phyloP scores from a whole-genome alignment of 2,329 filamentous ascomycete species.

The Calonectria pteridis region DNA sequence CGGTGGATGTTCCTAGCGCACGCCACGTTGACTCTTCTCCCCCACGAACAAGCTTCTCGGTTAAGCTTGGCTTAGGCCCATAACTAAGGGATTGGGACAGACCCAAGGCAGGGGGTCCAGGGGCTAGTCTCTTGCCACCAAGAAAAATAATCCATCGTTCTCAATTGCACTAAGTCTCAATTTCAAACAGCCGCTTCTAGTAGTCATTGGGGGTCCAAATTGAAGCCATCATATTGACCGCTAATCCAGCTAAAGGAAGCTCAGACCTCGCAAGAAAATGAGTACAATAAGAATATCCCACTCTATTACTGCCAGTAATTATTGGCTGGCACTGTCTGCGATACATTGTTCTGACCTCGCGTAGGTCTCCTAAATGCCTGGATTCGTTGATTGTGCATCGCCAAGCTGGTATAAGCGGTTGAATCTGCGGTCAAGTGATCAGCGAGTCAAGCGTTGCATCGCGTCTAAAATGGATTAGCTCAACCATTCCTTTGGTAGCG shows the following conservation, averaged over 20 bases:
- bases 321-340: fast-evolving
- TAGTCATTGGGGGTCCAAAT: neutral
- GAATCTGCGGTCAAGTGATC: neutral
- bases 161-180: neutral
- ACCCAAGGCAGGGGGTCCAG: neutral
- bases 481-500: neutral
- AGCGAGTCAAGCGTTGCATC: neutral
- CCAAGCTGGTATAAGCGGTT: neutral
- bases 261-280: neutral
- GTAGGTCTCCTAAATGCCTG: neutral
- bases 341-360: neutral
- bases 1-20: neutral
- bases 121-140: neutral
- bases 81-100: neutral
- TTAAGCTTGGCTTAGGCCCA: neutral
- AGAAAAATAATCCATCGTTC: neutral
- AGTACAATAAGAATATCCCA: neutral
- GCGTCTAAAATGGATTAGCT: neutral
- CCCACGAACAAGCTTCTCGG: neutral
- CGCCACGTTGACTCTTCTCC: neutral
- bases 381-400: neutral
- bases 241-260: too few relatives aligned
- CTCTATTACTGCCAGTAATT: neutral
- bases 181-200: neutral
- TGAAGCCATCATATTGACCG: neutral